Base-by-base conservation (phyloP, 2,329 filamentous ascomycete species). In the Didymosphaeria variabile region DNA sequence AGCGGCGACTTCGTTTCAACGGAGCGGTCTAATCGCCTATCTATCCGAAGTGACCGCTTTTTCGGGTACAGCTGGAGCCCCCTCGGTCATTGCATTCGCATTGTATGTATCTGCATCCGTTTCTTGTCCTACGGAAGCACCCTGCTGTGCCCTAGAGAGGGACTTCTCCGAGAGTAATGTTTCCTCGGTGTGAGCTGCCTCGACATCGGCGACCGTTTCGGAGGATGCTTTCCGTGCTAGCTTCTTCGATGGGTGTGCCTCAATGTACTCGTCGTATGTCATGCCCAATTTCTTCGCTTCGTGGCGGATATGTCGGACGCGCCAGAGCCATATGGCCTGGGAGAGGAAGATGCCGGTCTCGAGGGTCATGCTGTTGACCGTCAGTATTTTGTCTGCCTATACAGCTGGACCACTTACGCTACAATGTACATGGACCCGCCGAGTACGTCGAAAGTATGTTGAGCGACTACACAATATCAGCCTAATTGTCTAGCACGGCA, bases 391-490 rank as follows among this genome's bases (percentile, higher is more conserved):
- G 10, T 15, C 40, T 9, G 5, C 40, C n/a, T 12, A 34, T 26
- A 12, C 15, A 17, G 13, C 9, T 13, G 10, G 42, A 12, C 15
- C 34, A 57, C 84, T 77, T 78, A 87, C 86, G 86, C 87, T 8
- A 87, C 74, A 54, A 88, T 85, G 69, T 90, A 90, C 60, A 88
- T 72, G 1, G 86, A 80, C 0, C 87, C 86, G 3, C 87, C 88
- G 0, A 90, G 76, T 5, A 87, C 76, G 68, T 90, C 88, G 67
- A 90, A 89, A 2, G 81, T 84, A 26, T 85, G 81, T 67, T 90
- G 87, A 0, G 84, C 86, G 47, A 85, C 87, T 85, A 23, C 31
- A 31, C 19, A 21, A 83, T 83, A 52, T 69, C 45, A 62, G 58
- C 23, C 36, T 3, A 21, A 17, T 32, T 17, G 26, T n/a, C 2